Percentiles rank a stretch among this genome's conserved stretches.
phyloP scores from a whole-genome alignment of 2,329 filamentous ascomycete species.

The Pestalotiopsis fici region DNA sequence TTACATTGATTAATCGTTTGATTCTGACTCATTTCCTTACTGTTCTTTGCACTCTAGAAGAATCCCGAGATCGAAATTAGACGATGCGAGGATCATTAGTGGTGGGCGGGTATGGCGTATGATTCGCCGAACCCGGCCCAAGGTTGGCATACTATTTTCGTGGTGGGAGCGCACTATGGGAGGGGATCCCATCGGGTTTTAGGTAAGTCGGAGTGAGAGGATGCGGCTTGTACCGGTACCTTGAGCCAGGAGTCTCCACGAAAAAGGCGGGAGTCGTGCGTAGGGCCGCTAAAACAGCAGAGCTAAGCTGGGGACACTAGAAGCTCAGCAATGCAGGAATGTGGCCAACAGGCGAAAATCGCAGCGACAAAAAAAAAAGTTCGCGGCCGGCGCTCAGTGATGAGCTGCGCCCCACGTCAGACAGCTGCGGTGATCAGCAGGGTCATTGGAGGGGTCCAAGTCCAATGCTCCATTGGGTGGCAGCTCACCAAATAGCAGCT shows the following conservation, averaged over 20 bases:
- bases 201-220: not conserved
- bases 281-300: not conserved
- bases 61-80: not conserved
- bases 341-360: slow-evolving; percentile 3
- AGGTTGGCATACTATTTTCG: not conserved
- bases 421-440: slow-evolving; percentile 12
- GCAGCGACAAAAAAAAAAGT: slow-evolving; percentile 1
- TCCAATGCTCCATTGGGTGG: not conserved
- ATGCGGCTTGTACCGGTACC: slow-evolving; percentile 4
- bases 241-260: not conserved
- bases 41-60: not conserved
- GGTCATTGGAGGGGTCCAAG: slow-evolving; percentile 9
- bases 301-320: not conserved
- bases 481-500: slow-evolving; percentile 4
- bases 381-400: not conserved
- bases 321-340: not conserved
- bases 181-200: not conserved
- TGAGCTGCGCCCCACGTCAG: slow-evolving; percentile 3
- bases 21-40: not conserved
- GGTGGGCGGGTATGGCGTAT: not conserved
- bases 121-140: not conserved
- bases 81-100: not conserved
- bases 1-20: not conserved
- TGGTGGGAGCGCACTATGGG: not conserved
- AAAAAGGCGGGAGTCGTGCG: slow-evolving; percentile 3